Evolutionary conservation across 2,329 filamentous ascomycete species (phyloP).

Genomic region (Diatrype stigma): DNA sequence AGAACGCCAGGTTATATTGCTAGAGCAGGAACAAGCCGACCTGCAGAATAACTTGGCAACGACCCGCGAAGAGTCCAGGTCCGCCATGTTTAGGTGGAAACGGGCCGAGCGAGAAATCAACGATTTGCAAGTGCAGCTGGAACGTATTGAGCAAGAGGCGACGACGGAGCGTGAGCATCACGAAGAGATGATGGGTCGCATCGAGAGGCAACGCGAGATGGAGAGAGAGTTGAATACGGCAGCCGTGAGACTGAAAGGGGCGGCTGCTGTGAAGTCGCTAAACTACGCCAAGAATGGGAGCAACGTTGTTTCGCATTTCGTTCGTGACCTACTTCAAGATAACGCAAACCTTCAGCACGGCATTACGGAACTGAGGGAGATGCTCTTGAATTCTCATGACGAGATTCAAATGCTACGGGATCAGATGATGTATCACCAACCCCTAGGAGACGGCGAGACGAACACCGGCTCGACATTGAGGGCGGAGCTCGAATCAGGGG

Average conservation of each 20-base stretch:
- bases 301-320: slow-evolving; percentile 88
- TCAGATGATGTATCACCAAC: slow-evolving; percentile 76
- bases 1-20: slow-evolving; percentile 71
- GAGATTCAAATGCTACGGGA: slow-evolving; percentile 86
- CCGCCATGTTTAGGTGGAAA: slow-evolving; percentile 78
- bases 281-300: slow-evolving; percentile 54
- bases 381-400: slow-evolving; percentile 87
- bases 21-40: slow-evolving; percentile 77
- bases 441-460: slow-evolving; percentile 43
- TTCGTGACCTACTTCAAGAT: slow-evolving; percentile 90
- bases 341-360: slow-evolving; percentile 91
- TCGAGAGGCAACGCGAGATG: slow-evolving; percentile 78
- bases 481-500: slow-evolving; percentile 62
- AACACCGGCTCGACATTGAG: slow-evolving; percentile 54
- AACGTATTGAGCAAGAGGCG: slow-evolving; percentile 81
- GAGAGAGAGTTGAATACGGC: slow-evolving; percentile 79
- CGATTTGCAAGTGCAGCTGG: slow-evolving; percentile 81
- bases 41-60: slow-evolving; percentile 64
- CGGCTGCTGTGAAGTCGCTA: slow-evolving; percentile 66
- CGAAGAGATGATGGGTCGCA: slow-evolving; percentile 71
- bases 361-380: slow-evolving; percentile 84
- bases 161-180: slow-evolving; percentile 77
- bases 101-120: slow-evolving; percentile 75
- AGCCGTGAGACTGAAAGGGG: slow-evolving; percentile 75
- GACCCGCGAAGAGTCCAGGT: slow-evolving; percentile 70